Evolutionary conservation across 108 stramenopile species (phyloP).

Genomic region (Nitzschia putrida): DNA sequence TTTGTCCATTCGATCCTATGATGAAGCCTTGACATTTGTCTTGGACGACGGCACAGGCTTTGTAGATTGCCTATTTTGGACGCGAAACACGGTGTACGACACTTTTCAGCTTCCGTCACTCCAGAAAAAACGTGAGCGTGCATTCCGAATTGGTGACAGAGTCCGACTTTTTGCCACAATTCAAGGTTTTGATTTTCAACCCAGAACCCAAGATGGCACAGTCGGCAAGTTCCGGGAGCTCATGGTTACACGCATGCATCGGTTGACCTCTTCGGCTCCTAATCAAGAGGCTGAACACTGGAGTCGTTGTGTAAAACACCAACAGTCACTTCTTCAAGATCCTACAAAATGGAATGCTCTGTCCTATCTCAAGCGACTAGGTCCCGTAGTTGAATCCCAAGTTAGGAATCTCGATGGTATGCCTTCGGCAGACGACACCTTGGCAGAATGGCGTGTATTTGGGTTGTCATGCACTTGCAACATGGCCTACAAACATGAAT

Average conservation of each 20-base stretch:
- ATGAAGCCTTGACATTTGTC: conserved; percentile 56
- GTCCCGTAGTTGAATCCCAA: conserved; percentile 26
- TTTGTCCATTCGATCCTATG: conserved; percentile 44
- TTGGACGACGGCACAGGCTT: conserved; percentile 87
- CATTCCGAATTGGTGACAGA: conserved; percentile 43
- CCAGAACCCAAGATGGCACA: not conserved
- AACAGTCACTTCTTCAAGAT: conserved; percentile 1
- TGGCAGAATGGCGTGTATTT: conserved; percentile 59
- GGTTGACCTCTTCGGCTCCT: not conserved
- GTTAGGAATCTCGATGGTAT: conserved; percentile 26
- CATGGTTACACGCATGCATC: conserved; percentile 18
- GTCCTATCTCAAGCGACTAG: conserved; percentile 20
- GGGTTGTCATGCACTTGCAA: conserved; percentile 47
- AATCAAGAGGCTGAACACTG: conserved; percentile 30
- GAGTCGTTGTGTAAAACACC: conserved; percentile 11
- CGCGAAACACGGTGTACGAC: conserved; percentile 11
- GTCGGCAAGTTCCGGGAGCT: conserved; percentile 27
- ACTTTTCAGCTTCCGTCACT: conserved; percentile 35
- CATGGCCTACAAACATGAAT: conserved; percentile 35
- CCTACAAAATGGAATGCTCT: conserved; percentile 12
- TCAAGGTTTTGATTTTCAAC: conserved; percentile 38
- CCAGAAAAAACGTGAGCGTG: not conserved
- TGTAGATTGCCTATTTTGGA: conserved; percentile 73
- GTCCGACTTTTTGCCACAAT: conserved; percentile 67
- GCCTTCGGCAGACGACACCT: conserved; percentile 44